Conservation (phyloP, 2,329 filamentous ascomycete species). For the Phaeomoniella chlamydospora region DNA sequence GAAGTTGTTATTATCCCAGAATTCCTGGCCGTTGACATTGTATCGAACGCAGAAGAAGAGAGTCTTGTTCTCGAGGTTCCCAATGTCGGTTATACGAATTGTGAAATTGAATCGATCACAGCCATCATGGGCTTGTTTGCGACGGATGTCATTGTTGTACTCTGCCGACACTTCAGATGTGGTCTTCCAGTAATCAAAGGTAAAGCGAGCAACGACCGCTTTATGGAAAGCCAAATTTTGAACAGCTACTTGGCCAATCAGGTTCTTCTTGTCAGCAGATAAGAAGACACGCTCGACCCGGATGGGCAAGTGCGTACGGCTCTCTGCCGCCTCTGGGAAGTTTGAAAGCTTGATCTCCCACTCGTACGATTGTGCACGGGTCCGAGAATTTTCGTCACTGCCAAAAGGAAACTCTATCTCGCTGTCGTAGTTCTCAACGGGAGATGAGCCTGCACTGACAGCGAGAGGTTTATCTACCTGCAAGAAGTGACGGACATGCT, state of each 20-base stretch:
- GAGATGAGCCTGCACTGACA: constrained; percentile 86
- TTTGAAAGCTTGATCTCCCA: constrained; percentile 82
- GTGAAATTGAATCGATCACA: constrained; percentile 87
- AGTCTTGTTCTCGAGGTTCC: constrained; percentile 84
- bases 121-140: constrained; percentile 43
- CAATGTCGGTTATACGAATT: constrained; percentile 82
- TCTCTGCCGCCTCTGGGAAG: constrained; percentile 48
- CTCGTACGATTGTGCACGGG: constrained; percentile 46
- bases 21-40: constrained; percentile 66
- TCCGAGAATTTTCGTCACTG: constrained; percentile 29
- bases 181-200: constrained; percentile 96
- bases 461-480: constrained; percentile 90
- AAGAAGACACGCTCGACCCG: constrained; percentile 76
- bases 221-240: constrained; percentile 87
- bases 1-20: constrained; percentile 84
- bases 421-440: constrained; percentile 73
- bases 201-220: constrained; percentile 79
- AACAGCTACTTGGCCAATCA: constrained; percentile 72
- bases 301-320: constrained; percentile 49
- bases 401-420: constrained; percentile 83
- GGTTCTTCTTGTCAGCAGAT: constrained; percentile 71
- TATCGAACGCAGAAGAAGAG: constrained; percentile 88
- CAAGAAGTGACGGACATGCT: constrained; percentile 90
- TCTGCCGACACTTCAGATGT: constrained; percentile 90
- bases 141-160: constrained; percentile 64